Base-by-base conservation (phyloP, 2,329 filamentous ascomycete genomes). In the Alternaria gansuensis region DNA sequence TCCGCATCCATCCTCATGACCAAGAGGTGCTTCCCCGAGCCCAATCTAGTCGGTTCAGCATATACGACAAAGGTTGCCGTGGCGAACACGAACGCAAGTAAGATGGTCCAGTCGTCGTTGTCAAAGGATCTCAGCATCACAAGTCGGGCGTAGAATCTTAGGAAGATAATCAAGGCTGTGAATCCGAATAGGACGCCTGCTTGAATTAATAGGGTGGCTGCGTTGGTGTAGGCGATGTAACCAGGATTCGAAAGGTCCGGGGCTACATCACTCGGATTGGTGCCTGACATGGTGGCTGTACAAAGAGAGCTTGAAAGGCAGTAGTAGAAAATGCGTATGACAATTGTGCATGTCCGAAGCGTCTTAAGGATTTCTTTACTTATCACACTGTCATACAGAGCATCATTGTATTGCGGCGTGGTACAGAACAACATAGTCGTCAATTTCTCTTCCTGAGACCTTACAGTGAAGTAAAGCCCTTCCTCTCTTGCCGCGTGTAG, bases 41-140 rank as follows among this genome's bases (percentile, higher is more conserved):
- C 84, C 57, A 82, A 72, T 4, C 78, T 65, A 1, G 75, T 74
- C 64, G 84, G 79, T 24, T 79, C 73, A 6, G 81, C 68, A 57
- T 85, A 83, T 21, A 26, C 34, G 14, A 49, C 24, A 14, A 36
- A 49, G 21, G 31, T 24, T 9, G 45, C 45, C 33, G 23, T 36
- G 9, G 45, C 45, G 24, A 49, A 34, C 9, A 23, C 33, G 67
- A 77, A 75, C 5, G 82, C 78, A 4, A 73, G 59, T 2, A 80
- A 54, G 62, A 84, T 83, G 5, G 80, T 62, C 60, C 77, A 81
- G 65, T 85, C 84, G 73, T 86, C 84, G 34, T 77, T 67, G 2
- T 83, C 83, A 45, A 82, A 75, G 29, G 80, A 81, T 17, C 78
- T 81, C 44, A 85, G 76, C 72, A 85, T 79, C 8, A 73, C 66